Evolutionary conservation across 2,329 filamentous ascomycete genomes (phyloP), one percentile per base, ranked within the genome.

Genomic region (Diaporthe vaccinii): DNA sequence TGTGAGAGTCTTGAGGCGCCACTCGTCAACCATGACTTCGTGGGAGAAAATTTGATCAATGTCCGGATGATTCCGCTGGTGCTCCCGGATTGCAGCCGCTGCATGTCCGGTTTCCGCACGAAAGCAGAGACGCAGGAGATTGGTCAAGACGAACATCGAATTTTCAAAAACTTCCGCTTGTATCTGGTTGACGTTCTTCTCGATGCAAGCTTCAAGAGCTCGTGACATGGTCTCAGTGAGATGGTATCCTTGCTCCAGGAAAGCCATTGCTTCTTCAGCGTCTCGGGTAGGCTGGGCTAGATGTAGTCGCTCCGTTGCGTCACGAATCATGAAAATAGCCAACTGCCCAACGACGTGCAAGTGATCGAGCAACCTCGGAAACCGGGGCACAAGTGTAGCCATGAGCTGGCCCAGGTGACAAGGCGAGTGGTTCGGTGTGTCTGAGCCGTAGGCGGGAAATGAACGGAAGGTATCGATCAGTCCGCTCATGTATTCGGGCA

Each of bases 1-100:
- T 79, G 91, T 91, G 70, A 94, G 86, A 1, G 93, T 86, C 58
- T 87, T 86, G 79, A 98, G 92, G 69, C 91, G 92, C 93, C 94
- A 97, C 73, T 91, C 88, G 71, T 88, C 86, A 1, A 87, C 84
- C 22, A 93, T 86, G 0, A 92, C 85, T 12, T 90, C 88, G 1
- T 85, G 80, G 1, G 85, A 85, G 74, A 84, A 84, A 3, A 81
- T 82, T 4, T 78, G 76, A 10, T 84, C 80, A 34, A 89, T 82
- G 12, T 84, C 76, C 0, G 87, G 86, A 73, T 84, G 79, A 9
- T 74, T 79, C 51, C 79, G 78, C 59, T 76, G 81, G 75, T 85
- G 84, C 14, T 82, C 78, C 44, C 80, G 75, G 22, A 86, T 76
- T 44, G 81, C 74, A 6, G 83, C 80, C 3, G 71, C 73, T n/a